Evolutionary conservation across 768 basidiomycete species (phyloP).

Genomic region (Lactifluus rugatus): DNA sequence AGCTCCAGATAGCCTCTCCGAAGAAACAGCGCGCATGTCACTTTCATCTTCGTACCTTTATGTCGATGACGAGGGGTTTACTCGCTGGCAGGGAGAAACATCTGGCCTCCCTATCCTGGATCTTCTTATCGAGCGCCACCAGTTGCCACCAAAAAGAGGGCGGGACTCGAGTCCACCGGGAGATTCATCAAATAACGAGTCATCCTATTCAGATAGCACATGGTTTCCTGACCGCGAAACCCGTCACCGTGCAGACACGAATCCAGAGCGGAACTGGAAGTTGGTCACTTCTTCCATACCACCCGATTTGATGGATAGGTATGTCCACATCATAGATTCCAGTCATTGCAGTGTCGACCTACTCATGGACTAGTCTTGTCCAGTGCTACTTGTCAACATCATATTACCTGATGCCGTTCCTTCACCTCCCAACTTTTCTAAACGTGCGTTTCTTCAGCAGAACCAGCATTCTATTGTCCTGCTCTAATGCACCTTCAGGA

Average conservation of each 20-base stretch:
- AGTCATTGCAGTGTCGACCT: not conserved
- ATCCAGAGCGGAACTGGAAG: constrained; percentile 83
- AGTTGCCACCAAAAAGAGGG: constrained; percentile 30
- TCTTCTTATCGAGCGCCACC: constrained; percentile 64
- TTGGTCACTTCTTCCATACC: constrained; percentile 77
- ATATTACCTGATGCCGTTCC: constrained; percentile 86
- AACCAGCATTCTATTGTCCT: constrained; percentile 6
- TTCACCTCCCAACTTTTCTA: constrained; percentile 85
- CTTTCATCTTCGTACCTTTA: constrained; percentile 75
- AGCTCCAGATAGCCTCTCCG: constrained; percentile 38
- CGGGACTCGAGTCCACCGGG: constrained; percentile 23
- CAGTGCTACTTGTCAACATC: constrained; percentile 85
- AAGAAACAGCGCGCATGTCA: constrained; percentile 53
- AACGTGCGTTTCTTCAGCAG: constrained; percentile 40
- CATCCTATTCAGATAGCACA: constrained; percentile 25
- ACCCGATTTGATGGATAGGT: constrained; percentile 93
- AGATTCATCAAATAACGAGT: constrained; percentile 5
- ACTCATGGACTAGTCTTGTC: constrained; percentile 44
- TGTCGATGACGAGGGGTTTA: constrained; percentile 80
- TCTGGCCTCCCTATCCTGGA: constrained; percentile 87
- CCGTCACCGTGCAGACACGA: constrained; percentile 60
- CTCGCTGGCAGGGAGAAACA: constrained; percentile 87
- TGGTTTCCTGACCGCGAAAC: constrained; percentile 84
- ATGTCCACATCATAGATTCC: constrained; percentile 21
- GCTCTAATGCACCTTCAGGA: constrained; percentile 39